Evolutionary conservation across 768 basidiomycete species (phyloP).

Genomic region (Trametes cinnabarina): DNA sequence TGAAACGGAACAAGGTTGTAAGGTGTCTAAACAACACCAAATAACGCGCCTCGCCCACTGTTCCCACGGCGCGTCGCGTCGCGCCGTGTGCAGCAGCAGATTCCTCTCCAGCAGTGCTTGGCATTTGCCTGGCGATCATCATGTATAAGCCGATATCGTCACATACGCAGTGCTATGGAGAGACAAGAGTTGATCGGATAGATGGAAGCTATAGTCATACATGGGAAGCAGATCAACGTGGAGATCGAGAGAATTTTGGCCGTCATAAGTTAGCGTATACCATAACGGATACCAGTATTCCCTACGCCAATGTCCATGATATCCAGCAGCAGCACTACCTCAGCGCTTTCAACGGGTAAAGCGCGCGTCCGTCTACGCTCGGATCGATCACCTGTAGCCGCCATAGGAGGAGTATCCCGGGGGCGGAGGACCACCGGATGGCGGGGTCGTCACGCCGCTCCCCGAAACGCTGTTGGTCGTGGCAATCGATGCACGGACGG

Average conservation of each 20-base stretch:
- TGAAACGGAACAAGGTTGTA: constrained; percentile 14
- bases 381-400: constrained; percentile 11
- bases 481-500: constrained; percentile 54
- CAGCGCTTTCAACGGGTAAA: neutral
- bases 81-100: neutral
- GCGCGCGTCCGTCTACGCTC: neutral
- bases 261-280: constrained; percentile 22
- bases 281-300: constrained; percentile 1
- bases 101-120: neutral
- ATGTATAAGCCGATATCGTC: neutral
- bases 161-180: neutral
- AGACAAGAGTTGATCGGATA: constrained; percentile 5
- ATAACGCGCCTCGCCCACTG: constrained; percentile 13
- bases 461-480: constrained; percentile 2
- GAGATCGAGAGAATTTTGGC: constrained; percentile 6
- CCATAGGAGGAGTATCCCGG: constrained; percentile 19
- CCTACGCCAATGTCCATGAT: constrained; percentile 8
- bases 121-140: too few relatives aligned
- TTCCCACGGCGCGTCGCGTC: constrained; percentile 15
- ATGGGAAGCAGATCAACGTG: constrained; percentile 17
- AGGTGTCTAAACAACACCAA: constrained; percentile 13
- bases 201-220: constrained; percentile 21
- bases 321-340: constrained; percentile 4
- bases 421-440: constrained; percentile 14
- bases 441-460: constrained; percentile 5